Percentiles rank a stretch among this genome's conserved stretches.
These are phyloP conservation scores for Entelexis paramagnoliae DNA, from an alignment of 1,139 yeast species.

Conservation along the genomic window DNA sequence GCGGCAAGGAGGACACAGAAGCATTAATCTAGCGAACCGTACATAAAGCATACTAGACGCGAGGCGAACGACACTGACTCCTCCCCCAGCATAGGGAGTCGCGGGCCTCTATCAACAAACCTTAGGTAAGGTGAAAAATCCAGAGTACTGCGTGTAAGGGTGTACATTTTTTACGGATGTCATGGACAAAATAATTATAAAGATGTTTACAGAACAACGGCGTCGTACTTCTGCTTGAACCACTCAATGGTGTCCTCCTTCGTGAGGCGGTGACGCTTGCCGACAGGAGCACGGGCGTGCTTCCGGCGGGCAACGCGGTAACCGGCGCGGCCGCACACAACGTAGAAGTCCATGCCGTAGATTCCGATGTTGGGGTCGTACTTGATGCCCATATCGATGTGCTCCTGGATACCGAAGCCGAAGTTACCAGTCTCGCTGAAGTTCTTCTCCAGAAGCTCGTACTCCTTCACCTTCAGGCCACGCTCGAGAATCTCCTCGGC, in stretches of 20 bases:
- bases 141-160: background rate
- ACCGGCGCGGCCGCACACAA: conserved; percentile 99
- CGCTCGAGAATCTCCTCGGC: conserved; percentile 99
- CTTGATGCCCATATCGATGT: conserved; percentile 99
- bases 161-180: conserved; percentile 6
- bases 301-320: conserved; percentile 98
- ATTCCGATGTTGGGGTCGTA: conserved; percentile 99
- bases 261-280: conserved; percentile 85
- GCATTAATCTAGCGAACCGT: no score
- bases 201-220: conserved; percentile 51
- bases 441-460: conserved; percentile 88
- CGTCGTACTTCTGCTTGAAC: conserved; percentile 99
- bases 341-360: conserved; percentile 99
- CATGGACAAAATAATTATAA: conserved; percentile 9
- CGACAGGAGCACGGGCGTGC: conserved; percentile 83
- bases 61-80: no score
- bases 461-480: conserved; percentile 99
- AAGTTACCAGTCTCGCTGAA: conserved; percentile 99
- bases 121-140: background rate
- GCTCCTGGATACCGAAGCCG: conserved; percentile 99
- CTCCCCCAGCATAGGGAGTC: no score
- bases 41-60: no score
- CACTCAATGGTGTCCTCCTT: conserved; percentile 93
- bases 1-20: no score
- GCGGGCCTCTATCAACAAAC: no score